Base-by-base conservation (phyloP, 208 protist species). In the Borovskyia barvae region DNA sequence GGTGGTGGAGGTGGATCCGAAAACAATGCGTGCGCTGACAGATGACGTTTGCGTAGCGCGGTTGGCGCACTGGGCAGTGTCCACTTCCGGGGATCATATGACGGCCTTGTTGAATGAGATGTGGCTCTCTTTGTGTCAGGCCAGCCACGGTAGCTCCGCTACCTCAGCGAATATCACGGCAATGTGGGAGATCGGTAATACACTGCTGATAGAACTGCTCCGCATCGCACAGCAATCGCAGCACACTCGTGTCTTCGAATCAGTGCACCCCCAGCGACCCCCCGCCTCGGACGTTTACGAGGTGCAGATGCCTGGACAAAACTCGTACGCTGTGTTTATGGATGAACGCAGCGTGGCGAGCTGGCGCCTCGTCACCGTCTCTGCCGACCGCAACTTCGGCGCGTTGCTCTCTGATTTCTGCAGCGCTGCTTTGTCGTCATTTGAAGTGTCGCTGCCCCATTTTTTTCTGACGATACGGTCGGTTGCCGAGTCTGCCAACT, bases 391-490 rank as follows among this genome's bases (percentile, higher is more conserved):
- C 15, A 63, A 69, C 8, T 49, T 82, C 42, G 50, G 78, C 19
- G 72, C 52, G 20, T 53, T 87, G 20, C 49, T 89, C 30, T 70
- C 77, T 25, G 75, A 89, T 61, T 61, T 74, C 26, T 73, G 77
- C 39, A 78, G 76, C 20, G 77, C 74, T 33, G 72, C 75, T n/a
- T 45, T 90, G 1, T 46, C 67, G 14, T 48, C 85, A 30, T 79
- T 90, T 46, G 61, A 40, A 20, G 74, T 89, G 40, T 54, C 45
- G 8, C 66, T 87, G 32, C 71, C 75, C 28, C 69, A 77, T 8
- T 81, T 95, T 45, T 91, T 82, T 46, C 59, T 92, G 32, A 76
- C 81, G 50, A 64, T 88, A 3, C 77, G 83, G 20, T 80, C 75
- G 46, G 76, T 82, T 48, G 58, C 73, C 15, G 66, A 79, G 28